Conservation (phyloP, 192 early-diverging fungal species). For the Haplosporangium gracile region DNA sequence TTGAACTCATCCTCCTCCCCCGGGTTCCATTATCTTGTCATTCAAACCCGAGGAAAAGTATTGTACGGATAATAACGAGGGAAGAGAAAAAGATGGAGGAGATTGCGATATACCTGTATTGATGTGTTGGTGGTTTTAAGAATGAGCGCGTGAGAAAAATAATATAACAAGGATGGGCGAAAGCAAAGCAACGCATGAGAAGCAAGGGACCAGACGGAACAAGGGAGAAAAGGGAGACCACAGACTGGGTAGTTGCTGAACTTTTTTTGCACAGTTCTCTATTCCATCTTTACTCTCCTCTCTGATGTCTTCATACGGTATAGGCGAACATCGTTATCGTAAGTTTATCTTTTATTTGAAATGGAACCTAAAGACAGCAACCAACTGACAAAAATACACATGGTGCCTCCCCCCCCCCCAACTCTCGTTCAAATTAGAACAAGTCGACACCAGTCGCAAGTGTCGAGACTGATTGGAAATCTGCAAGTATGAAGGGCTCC, state of each 20-base stretch:
- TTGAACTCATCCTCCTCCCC: neutral
- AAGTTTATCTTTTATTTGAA: neutral
- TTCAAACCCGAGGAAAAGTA: neutral
- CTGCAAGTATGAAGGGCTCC: neutral
- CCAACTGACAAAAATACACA: too few relatives aligned
- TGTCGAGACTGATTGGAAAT: neutral
- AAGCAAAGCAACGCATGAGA: neutral
- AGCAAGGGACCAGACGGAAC: neutral
- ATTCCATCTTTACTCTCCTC: neutral
- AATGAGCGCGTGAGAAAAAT: neutral
- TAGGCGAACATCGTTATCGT: neutral
- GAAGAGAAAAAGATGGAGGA: neutral
- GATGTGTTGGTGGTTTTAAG: neutral
- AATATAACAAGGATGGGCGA: too few relatives aligned
- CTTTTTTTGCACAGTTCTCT: neutral
- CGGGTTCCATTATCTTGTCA: neutral
- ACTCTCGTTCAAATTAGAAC: neutral
- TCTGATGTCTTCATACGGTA: too few relatives aligned
- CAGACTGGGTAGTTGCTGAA: neutral
- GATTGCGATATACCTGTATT: neutral
- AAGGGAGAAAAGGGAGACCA: neutral
- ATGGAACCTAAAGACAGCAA: too few relatives aligned
- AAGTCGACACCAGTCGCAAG: neutral
- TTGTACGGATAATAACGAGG: neutral
- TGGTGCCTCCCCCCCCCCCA: too few relatives aligned